Evolutionary conservation across 768 basidiomycete genomes (phyloP).

Genomic region (Pleurotus ostreatus): DNA sequence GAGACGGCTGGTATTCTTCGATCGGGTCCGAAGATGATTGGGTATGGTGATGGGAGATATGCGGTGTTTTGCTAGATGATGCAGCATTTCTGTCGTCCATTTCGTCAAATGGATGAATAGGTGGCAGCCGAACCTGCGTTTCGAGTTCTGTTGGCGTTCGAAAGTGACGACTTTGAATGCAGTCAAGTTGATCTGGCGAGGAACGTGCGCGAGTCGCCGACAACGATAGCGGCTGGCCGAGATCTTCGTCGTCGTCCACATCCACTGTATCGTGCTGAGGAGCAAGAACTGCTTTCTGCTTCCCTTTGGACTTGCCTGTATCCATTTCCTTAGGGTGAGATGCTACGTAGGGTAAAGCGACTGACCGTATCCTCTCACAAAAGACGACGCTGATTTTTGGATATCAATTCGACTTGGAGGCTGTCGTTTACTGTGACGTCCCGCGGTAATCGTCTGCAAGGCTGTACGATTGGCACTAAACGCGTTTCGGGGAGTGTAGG

Average conservation of each 20-base stretch:
- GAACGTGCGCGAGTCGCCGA: background rate
- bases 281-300: background rate
- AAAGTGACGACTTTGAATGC: background rate
- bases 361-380: too few species aligned
- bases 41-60: background rate
- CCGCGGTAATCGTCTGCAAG: background rate
- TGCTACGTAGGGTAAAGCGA: too few species aligned
- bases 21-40: conserved; percentile 3
- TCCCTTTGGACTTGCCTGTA: background rate
- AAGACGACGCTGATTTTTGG: too few species aligned
- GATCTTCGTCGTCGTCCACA: conserved; percentile 11
- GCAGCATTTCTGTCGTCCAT: background rate
- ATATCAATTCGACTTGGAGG: background rate
- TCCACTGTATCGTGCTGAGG: conserved; percentile 1
- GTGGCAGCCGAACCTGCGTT: background rate
- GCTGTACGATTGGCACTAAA: background rate
- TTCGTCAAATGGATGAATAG: background rate
- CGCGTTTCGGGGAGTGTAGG: background rate
- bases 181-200: conserved; percentile 11
- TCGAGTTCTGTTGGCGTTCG: background rate
- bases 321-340: too few species aligned
- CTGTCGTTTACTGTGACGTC: background rate
- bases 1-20: conserved; percentile 1
- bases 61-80: background rate
- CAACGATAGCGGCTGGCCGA: background rate